phyloP scores from a whole-genome alignment of 23 red algal species.

The Gracilariopsis chorda region DNA sequence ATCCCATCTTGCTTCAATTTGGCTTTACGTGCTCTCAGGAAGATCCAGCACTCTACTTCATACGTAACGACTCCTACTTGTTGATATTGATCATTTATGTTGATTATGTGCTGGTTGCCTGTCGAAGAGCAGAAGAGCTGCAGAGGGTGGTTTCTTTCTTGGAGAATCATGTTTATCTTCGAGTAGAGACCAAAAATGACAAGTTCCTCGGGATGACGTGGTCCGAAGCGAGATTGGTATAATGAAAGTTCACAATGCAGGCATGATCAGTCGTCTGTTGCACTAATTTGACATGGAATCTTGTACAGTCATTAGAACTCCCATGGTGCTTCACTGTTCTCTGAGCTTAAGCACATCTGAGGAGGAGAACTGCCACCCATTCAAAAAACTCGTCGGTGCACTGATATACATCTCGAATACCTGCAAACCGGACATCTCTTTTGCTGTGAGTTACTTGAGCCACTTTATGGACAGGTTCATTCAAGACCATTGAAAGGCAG shows the following conservation, averaged over 20 bases:
- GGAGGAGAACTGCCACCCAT: neutral
- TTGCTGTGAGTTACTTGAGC: neutral
- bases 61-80: neutral
- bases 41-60: constrained; percentile 31
- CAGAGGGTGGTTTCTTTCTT: neutral
- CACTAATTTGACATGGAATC: neutral
- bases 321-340: neutral
- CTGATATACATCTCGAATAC: constrained; percentile 45
- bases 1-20: neutral
- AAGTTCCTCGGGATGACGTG: constrained; percentile 34
- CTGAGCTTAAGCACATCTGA: neutral
- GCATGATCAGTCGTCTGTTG: constrained; percentile 14
- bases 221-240: too few relatives aligned
- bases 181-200: constrained; percentile 2
- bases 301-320: neutral
- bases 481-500: constrained; percentile 11
- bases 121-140: neutral
- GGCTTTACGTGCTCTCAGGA: neutral
- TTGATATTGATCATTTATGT: neutral
- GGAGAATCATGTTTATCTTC: neutral
- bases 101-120: constrained; percentile 8
- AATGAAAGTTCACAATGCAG: constrained; percentile 1
- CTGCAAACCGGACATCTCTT: constrained; percentile 29
- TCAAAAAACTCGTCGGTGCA: neutral
- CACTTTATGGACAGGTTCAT: constrained; percentile 25